Evolutionary conservation across 2,329 filamentous ascomycete genomes (phyloP), one percentile per base, ranked within the genome.

Genomic region (Diaporthe batatas): DNA sequence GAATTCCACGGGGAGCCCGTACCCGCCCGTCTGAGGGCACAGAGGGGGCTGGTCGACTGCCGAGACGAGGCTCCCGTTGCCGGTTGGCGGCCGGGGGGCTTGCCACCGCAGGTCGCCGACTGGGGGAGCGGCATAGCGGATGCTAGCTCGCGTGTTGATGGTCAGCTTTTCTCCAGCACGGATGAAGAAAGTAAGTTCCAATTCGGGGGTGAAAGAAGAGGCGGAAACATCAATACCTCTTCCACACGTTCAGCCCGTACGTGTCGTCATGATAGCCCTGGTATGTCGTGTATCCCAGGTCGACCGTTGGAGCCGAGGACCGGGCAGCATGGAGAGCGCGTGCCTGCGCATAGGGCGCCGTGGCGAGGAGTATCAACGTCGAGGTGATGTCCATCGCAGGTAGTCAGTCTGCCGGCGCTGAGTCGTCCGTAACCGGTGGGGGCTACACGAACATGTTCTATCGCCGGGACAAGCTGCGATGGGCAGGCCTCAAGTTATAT

Each of bases 81-180:
- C 67, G 16, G 74, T 72, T 16, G 78, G 78, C 54, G 75, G 64
- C 67, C 75, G 74, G 59, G 78, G 78, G 32, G 77, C 74, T 73
- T 79, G 78, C 79, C 78, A 80, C 69, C 79, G 75, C 23, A 77
- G 74, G 23, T 65, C 68, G 55, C 77, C 79, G 47, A 76, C 74
- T 21, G 79, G 79, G 23, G 78, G 77, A 29, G 78, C 76, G 34
- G 79, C 78, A 73, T 79, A 80, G 21, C 79, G 78, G 58, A 80
- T 72, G 70, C 79, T 80, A 39, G 36, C 64, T 21, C 5, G 21
- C 39, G 8, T 16, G 29, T 7, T 44, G 14, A 23, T 49, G 23
- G 68, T 62, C 68, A 62, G 32, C 23, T 6, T 14, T 53, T 39
- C 25, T 29, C 1, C 25, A n/a, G 29, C 44, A 42, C 42, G 7